A percentile compares a stretch with the other conserved stretches of the same genome.
phyloP scores from a whole-genome alignment of 495 filamentous ascomycete genomes.

The Penicillium canariense region DNA sequence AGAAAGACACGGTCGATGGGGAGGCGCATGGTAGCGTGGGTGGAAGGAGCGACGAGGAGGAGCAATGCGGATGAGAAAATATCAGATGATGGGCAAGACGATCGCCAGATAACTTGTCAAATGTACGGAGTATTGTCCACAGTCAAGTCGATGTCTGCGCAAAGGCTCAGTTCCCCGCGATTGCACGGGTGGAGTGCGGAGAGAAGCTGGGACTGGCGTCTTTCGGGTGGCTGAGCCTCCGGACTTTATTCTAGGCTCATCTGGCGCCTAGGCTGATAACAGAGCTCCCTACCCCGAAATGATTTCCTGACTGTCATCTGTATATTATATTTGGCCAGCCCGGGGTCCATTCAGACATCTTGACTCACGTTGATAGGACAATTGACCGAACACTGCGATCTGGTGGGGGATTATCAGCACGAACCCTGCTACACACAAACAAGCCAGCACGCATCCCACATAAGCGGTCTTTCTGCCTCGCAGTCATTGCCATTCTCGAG shows the following conservation, averaged over 20 bases:
- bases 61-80: background rate
- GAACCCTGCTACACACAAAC: background rate
- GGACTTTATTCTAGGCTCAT: background rate
- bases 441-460: background rate
- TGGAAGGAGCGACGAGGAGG: background rate
- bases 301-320: no score
- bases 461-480: background rate
- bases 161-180: background rate
- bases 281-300: no score
- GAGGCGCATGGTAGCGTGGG: slow-evolving; percentile 17
- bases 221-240: background rate
- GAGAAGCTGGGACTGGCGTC: background rate
- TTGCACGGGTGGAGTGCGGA: slow-evolving; percentile 10
- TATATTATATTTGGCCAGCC: no score
- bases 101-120: background rate
- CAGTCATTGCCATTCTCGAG: background rate
- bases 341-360: no score
- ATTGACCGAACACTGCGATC: background rate
- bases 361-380: background rate
- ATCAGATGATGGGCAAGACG: background rate
- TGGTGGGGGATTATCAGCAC: background rate
- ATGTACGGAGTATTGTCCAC: background rate
- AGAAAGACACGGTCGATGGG: slow-evolving; percentile 17
- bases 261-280: no score
- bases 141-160: no score